These are phyloP conservation scores for Geotrichum aggregatum DNA, from an alignment of 1,139 yeast genomes.

Conservation along the genomic window DNA sequence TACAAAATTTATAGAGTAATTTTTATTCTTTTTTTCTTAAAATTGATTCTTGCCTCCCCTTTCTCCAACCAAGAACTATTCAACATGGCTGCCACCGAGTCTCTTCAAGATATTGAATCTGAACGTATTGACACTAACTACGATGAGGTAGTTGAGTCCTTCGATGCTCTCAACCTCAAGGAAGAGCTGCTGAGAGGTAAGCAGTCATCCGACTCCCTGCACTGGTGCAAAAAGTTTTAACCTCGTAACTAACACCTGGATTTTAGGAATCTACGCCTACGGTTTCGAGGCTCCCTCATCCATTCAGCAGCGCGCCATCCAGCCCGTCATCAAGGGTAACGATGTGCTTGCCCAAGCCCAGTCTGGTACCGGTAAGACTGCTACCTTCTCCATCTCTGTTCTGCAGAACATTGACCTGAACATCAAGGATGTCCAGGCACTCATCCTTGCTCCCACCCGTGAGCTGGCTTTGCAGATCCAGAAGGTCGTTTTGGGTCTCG, in stretches of 20 bases:
- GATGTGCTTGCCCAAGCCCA: slow-evolving; percentile 98
- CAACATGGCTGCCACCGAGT: slow-evolving; percentile 37
- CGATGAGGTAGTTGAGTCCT: slow-evolving; percentile 85
- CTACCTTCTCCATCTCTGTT: slow-evolving; percentile 88
- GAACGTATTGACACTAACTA: slow-evolving; percentile 91
- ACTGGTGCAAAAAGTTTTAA: too few species aligned
- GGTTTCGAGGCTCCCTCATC: slow-evolving; percentile 95
- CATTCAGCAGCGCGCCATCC: slow-evolving; percentile 90
- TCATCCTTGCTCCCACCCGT: slow-evolving; percentile 88
- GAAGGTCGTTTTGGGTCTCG: slow-evolving; percentile 75
- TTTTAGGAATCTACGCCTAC: slow-evolving; percentile 71
- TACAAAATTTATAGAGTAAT: too few species aligned
- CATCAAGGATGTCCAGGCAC: slow-evolving; percentile 77
- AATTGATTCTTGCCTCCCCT: too few species aligned
- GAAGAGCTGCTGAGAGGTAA: slow-evolving; percentile 43
- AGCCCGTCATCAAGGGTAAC: slow-evolving; percentile 83
- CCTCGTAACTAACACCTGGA: background rate
- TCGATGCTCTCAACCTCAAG: slow-evolving; percentile 44
- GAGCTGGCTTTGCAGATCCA: slow-evolving; percentile 89
- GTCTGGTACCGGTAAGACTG: slow-evolving; percentile 97
- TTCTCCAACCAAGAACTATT: background rate
- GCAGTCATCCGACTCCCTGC: background rate
- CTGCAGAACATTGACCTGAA: slow-evolving; percentile 83
- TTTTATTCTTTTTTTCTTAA: too few species aligned
- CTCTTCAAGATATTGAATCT: slow-evolving; percentile 79